Percentiles rank a stretch among this genome's conserved stretches.
Evolutionary conservation across 305 asterid genomes (phyloP).

Genomic region (Caryopteris hybrid): DNA sequence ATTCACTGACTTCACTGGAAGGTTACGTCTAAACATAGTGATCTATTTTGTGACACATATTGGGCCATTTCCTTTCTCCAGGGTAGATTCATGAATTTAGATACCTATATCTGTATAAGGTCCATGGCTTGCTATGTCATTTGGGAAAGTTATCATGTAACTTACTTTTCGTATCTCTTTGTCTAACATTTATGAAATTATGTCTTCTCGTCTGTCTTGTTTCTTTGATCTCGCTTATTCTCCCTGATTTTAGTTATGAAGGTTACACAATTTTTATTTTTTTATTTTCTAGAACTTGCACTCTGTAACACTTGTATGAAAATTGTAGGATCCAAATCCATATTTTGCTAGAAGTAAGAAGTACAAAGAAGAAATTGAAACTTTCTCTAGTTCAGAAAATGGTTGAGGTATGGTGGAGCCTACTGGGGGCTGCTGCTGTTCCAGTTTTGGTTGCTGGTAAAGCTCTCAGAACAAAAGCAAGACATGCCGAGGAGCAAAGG

Average conservation of each 20-base stretch:
- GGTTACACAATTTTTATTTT: no score
- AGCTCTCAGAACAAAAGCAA: conserved; percentile 63
- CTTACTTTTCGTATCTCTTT: background rate
- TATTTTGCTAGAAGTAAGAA: background rate
- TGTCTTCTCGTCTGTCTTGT: background rate
- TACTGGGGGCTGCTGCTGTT: conserved; percentile 65
- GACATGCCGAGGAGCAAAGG: conserved; percentile 65
- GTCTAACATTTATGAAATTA: background rate
- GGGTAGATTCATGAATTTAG: background rate
- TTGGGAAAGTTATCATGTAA: background rate
- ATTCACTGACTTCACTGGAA: background rate
- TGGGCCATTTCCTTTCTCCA: background rate
- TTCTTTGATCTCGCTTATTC: background rate
- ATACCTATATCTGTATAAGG: background rate
- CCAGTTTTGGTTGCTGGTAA: conserved; percentile 75
- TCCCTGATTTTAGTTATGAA: no score
- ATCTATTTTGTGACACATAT: background rate
- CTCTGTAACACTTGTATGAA: background rate
- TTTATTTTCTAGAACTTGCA: background rate
- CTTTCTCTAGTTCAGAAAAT: conserved; percentile 25
- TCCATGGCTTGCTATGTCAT: background rate
- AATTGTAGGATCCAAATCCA: background rate
- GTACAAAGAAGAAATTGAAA: conserved; percentile 1
- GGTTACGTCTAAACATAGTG: background rate
- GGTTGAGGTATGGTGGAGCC: conserved; percentile 89